Evolutionary conservation across 2,329 filamentous ascomycete genomes (phyloP), one percentile per base, ranked within the genome.

Genomic region (Oidium heveae): DNA sequence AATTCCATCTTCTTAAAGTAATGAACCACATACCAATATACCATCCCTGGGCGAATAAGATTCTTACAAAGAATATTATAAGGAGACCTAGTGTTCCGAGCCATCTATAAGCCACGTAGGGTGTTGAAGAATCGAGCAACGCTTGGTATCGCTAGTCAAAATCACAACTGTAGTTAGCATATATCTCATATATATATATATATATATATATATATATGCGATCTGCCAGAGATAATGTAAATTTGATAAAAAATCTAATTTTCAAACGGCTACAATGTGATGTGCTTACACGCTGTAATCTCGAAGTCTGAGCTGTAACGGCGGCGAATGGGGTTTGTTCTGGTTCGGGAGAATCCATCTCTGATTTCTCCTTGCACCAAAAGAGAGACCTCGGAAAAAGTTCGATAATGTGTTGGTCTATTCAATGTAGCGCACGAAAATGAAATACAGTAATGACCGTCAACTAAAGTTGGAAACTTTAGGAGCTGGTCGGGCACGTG

Each of bases 11-110:
- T 8, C 28, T 32, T 5, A 47, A 32, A 32, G 53, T 7, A 16
- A 32, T 33, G 10, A 2, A 34, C 13, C 6, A 41, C 72, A 59
- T 74, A 94, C 87, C 87, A 61, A 98, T 96, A 68, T 98, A 98
- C 91, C 91, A 98, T 70, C 91, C 91, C 72, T 96, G 87, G 57
- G 87, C 86, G 53, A 94, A 59, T 60, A 98, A 74, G 68, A 98
- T 93, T 66, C 91, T 82, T 61, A 91, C 67, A 67, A 86, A 89
- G 74, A 98, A 98, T 62, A 87, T 58, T 58, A 86, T 55, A 57
- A 96, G 78, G 55, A 83, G 74, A 43, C 76, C 72, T 53, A 70
- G 84, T n/a, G 89, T 94, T 67, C 81, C 82, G 58, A 83, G 66
- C 91, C 91, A 98, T 74, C 91, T 77, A 71, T 96, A 94, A 56